Evolutionary conservation across 305 asterid species (phyloP), one percentile per base, ranked within the genome.

Genomic region (Salvia sclarea): DNA sequence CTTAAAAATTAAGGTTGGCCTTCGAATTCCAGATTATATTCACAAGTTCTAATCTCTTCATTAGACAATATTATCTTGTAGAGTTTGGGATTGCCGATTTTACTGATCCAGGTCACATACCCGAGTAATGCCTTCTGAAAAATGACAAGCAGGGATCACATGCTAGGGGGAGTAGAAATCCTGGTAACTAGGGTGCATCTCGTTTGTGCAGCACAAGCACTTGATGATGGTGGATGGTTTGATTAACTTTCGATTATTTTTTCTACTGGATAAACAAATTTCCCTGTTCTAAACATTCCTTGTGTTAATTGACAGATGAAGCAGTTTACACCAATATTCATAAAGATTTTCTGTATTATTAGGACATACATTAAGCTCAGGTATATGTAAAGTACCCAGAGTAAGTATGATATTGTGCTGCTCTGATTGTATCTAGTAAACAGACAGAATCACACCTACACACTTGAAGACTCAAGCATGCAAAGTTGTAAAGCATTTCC

Each of bases 241-340:
- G 14, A 44, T 45, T 35, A 45, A 37, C 35, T 21, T 73, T 58
- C 8, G 45, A 25, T 57, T 33, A 33, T 45, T 58, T 24, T 45
- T 58, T 24, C 54, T 48, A 13, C 47, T 12, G 13, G 60, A n/a
- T n/a, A 45, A 55, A 53, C 61, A 56, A 22, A 57, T 22, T 35
- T 49, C 40, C 58, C 22, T 30, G 43, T 53, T 63, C 16, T 54
- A 54, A 54, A 47, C 8, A 14, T 22, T 31, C 20, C 50, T 30
- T 28, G 24, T n/a, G 20, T 45, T 40, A 60, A 41, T 61, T 24
- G 44, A 59, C 52, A 41, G 60, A 60, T 52, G 57, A 66, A 49
- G 38, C 17, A 14, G 17, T 20, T 10, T 52, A 31, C 7, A 4
- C 21, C 9, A 24, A 64, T n/a, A 72, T 45, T 56, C 37, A 62